Base-by-base conservation (phyloP, 208 protist species). In the Herpetomonas samuelpessoai region DNA sequence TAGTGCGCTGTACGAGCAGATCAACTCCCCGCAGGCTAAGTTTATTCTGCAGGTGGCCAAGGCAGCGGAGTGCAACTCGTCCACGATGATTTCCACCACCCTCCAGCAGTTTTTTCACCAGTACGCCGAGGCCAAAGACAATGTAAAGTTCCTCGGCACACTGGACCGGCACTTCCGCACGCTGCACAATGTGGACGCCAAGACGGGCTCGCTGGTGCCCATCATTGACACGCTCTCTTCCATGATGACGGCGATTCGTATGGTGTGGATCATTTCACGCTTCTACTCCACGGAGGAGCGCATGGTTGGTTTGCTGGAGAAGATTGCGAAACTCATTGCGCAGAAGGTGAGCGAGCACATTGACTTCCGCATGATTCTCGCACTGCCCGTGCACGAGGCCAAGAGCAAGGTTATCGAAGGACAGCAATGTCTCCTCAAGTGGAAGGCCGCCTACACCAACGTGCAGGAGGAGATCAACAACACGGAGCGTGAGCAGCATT, bases 231-330 rank as follows among this genome's bases (percentile, higher is more conserved):
- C 96, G 1, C 68, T 99, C 7, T 93, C 97, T 19, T 98, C 96
- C 16, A 98, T 99, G 95, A 99, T 99, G 93, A 98, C 95, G 48
- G 97, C 96, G 6, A 86, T 99, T 28, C 91, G 98, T 28, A 99
- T 99, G 97, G 98, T 99, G 44, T 99, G 98, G 98, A 98, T 99
- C 68, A 99, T 99, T 71, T 99, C 97, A 19, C 81, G 98, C 51
- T 98, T 99, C 81, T 99, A 99, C 86, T 99, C 98, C 74, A 98
- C 93, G 6, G 98, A 99, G 74, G 97, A 99, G 65, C 80, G 95
- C 21, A 99, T 99, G 97, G 91, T 98, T 16, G 93, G 97, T 10
- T 74, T 99, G 54, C 83, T 99, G 62, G 95, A 98, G 69, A 94
- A 98, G 65, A 98, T 99, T 65, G 95, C 96, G 1, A 86, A 96